A percentile compares a stretch with the other conserved stretches of the same genome.
phyloP scores from a whole-genome alignment of 1,139 yeast genomes.

The Schizosaccharomyces versatilis region DNA sequence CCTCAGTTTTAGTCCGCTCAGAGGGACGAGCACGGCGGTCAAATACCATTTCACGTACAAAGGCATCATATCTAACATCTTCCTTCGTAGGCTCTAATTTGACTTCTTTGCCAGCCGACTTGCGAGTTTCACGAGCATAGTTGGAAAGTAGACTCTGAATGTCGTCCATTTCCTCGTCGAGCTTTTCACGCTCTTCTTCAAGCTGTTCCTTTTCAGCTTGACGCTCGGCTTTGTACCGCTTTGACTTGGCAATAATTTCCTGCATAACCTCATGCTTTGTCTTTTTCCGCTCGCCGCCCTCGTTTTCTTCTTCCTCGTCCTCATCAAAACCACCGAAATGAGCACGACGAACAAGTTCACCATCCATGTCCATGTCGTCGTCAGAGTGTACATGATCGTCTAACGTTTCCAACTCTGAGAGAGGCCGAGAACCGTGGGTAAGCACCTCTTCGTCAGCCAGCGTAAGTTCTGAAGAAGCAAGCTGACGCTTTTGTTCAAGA shows the following conservation, averaged over 20 bases:
- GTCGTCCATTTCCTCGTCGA: constrained; percentile 59
- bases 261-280: constrained; percentile 90
- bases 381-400: constrained; percentile 23
- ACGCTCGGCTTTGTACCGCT: constrained; percentile 69
- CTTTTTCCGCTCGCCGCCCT: constrained; percentile 38
- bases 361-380: constrained; percentile 19
- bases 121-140: not conserved
- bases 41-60: constrained; percentile 55
- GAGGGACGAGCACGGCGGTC: constrained; percentile 88
- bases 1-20: constrained; percentile 83
- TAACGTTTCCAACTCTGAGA: constrained; percentile 26
- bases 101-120: constrained; percentile 10
- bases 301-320: constrained; percentile 21
- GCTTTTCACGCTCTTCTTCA: constrained; percentile 45
- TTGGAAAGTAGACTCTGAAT: constrained; percentile 19
- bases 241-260: constrained; percentile 87
- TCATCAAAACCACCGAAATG: constrained; percentile 16
- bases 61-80: constrained; percentile 47
- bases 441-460: constrained; percentile 24
- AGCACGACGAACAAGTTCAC: constrained; percentile 6
- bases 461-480: constrained; percentile 61
- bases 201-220: constrained; percentile 55
- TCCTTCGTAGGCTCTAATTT: constrained; percentile 20
- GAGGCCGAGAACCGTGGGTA: constrained; percentile 61
- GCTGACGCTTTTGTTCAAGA: constrained; percentile 32